phyloP scores from a whole-genome alignment of 2,329 filamentous ascomycete genomes.

The Paramyrothecium sp. region DNA sequence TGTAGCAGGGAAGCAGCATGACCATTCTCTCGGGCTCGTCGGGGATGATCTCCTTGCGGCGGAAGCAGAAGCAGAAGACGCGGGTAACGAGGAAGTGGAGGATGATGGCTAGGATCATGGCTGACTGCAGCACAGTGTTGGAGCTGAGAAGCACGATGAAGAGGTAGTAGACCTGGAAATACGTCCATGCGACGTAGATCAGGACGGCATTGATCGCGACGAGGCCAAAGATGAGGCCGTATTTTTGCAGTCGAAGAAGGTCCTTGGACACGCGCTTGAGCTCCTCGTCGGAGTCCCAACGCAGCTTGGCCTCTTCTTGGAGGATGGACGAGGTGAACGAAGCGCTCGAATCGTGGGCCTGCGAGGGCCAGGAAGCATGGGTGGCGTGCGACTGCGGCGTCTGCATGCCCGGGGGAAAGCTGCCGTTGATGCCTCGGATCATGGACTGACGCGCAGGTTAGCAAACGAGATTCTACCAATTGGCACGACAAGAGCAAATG shows the following conservation, averaged over 20 bases:
- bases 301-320: conserved; percentile 36
- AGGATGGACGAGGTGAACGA: conserved; percentile 33
- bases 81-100: conserved; percentile 26
- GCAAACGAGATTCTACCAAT: background rate
- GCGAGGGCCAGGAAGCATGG: conserved; percentile 28
- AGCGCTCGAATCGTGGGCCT: conserved; percentile 28
- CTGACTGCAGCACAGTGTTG: conserved; percentile 39
- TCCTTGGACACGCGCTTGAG: conserved; percentile 35
- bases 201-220: conserved; percentile 30
- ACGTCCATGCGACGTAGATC: conserved; percentile 34
- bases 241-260: conserved; percentile 36
- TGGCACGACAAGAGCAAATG: background rate
- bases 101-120: conserved; percentile 40
- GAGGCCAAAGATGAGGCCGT: conserved; percentile 34
- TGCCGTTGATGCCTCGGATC: conserved; percentile 27
- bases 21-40: conserved; percentile 42
- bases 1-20: conserved; percentile 47
- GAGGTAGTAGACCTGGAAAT: conserved; percentile 39
- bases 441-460: conserved; percentile 24
- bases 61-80: conserved; percentile 24
- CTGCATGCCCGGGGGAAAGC: conserved; percentile 26
- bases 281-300: conserved; percentile 38
- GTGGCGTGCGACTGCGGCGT: conserved; percentile 28
- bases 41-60: conserved; percentile 29
- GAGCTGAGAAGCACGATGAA: conserved; percentile 45